Base-by-base conservation (phyloP, 1,284 basidiomycete genomes). In the Cutaneotrichosporon spelunceum region DNA sequence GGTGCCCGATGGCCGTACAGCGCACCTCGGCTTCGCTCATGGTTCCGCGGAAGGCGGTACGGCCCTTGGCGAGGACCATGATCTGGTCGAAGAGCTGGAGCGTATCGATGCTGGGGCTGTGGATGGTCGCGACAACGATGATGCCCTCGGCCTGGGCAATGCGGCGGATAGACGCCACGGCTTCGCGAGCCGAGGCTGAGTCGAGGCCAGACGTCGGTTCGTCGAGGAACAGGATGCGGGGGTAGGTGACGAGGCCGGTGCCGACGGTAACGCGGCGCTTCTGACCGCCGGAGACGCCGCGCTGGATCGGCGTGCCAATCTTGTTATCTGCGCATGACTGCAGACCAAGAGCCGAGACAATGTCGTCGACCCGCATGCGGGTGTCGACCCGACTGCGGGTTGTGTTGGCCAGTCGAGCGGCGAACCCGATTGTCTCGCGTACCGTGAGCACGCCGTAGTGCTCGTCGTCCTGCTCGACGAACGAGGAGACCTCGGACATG, bases 241-340 rank as follows among this genome's bases (percentile, higher is more conserved):
- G 78, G 2, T 69, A 68, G 5, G 74, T 74, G 9, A 81, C 74
- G 11, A 81, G 64, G 4, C 69, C 68, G 58, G 68, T 72, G 10
- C 75, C 80, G 63, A 80, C 73, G 2, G 70, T 72, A 21, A 79
- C 74, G 0, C 79, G 63, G 5, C 77, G 62, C 57, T 76, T 78
- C 63, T 81, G 79, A 1, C 80, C 80, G 8, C 80, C 80, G 4
- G 67, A 70, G 62, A 81, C 73, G 16, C 81, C 80, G 26, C 79
- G 72, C 49, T 74, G 73, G 39, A 81, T 70, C 4, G 80, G 74
- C 1, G 77, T 79, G 8, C 80, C 80, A 58, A 81, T 78, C 54
- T 53, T 56, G 47, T 52, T 16, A 39, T 53, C 34, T 6, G 57
- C 57, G 27, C 64, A 65, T 14, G 42, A 48, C 33, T 55, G 23